Conservation (phyloP, 1,284 basidiomycete genomes). For the Malassezia yamatoensis region DNA sequence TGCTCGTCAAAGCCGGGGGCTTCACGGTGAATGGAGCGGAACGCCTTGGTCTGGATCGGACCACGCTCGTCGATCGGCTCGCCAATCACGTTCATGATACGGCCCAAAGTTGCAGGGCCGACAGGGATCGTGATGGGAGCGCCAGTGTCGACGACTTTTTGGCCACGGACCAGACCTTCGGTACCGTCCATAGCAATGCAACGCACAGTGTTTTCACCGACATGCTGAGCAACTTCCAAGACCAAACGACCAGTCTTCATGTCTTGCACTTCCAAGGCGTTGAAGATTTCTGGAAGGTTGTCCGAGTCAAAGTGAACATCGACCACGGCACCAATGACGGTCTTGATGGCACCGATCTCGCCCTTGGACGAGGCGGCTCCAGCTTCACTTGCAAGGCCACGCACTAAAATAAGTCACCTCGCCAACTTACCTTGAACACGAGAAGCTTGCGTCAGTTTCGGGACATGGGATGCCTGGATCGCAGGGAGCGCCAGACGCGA, state of each 20-base stretch:
- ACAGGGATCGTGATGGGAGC: constrained; percentile 92
- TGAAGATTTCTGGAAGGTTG: constrained; percentile 86
- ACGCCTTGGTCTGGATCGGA: constrained; percentile 75
- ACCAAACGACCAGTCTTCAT: constrained; percentile 63
- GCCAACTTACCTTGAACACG: constrained; percentile 6
- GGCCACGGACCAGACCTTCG: constrained; percentile 97
- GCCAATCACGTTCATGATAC: constrained; percentile 99
- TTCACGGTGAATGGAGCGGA: constrained; percentile 86
- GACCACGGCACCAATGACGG: constrained; percentile 68
- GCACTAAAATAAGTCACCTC: constrained; percentile 18
- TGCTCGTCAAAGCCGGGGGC: constrained; percentile 94
- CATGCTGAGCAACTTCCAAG: constrained; percentile 64
- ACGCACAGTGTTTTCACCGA: constrained; percentile 93
- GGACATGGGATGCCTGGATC: constrained; percentile 21
- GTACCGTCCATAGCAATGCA: constrained; percentile 67
- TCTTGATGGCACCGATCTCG: constrained; percentile 38
- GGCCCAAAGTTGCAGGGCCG: constrained; percentile 80
- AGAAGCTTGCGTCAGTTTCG: constrained; percentile 24
- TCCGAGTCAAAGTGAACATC: constrained; percentile 65
- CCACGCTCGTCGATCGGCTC: constrained; percentile 99
- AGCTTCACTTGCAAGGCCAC: constrained; percentile 34
- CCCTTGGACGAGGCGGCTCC: constrained; percentile 18
- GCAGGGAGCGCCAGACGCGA: constrained; percentile 24
- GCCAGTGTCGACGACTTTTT: constrained; percentile 92
- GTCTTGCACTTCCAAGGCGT: constrained; percentile 91